Conservation (phyloP, 2,329 filamentous ascomycete species). For the Hypoxylon sp. region DNA sequence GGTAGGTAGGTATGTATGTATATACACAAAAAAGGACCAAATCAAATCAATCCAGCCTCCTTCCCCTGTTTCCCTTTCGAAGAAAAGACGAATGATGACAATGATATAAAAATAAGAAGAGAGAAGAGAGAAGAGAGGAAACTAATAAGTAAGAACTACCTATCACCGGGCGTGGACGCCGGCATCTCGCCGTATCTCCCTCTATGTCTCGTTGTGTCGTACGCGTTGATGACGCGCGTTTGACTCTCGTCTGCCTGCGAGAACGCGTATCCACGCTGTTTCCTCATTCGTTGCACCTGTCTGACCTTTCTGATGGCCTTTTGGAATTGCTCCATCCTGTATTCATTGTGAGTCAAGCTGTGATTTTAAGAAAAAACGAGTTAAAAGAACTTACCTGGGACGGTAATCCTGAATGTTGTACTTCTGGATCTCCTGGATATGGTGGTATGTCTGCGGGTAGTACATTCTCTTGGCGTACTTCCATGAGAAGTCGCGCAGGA, state of each 20-base stretch:
- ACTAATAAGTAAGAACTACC: constrained; percentile 33
- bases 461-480: constrained; percentile 99
- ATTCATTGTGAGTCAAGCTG: constrained; percentile 36
- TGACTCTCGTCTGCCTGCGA: constrained; percentile 97
- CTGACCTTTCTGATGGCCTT: constrained; percentile 98
- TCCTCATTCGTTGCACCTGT: constrained; percentile 98
- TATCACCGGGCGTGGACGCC: constrained; percentile 41
- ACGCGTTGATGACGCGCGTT: constrained; percentile 93
- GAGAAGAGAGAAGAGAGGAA: no score
- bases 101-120: no score
- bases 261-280: constrained; percentile 98
- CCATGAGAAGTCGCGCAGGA: constrained; percentile 91
- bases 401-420: constrained; percentile 99
- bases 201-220: constrained; percentile 93
- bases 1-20: no score
- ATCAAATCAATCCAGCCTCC: background rate
- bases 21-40: background rate
- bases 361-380: constrained; percentile 1
- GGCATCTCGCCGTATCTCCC: constrained; percentile 97
- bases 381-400: constrained; percentile 72
- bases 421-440: constrained; percentile 99
- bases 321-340: constrained; percentile 98
- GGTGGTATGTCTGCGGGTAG: constrained; percentile 92
- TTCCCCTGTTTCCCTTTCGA: background rate
- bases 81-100: background rate